Evolutionary conservation across 78 protist species (phyloP).

Genomic region (Cavenderia fasciculata): DNA sequence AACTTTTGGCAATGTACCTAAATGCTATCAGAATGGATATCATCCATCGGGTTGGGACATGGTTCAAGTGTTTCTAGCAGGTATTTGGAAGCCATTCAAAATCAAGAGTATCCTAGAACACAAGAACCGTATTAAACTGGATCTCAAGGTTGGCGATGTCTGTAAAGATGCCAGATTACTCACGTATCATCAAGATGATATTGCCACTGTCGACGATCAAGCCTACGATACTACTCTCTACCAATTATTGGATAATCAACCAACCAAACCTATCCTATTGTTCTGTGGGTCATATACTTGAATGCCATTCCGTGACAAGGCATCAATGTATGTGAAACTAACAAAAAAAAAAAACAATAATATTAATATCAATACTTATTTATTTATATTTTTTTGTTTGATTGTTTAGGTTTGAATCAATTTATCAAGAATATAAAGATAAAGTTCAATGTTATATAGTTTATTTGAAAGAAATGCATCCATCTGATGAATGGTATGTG

Average conservation of each 20-base stretch:
- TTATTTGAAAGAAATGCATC: slow-evolving; percentile 61
- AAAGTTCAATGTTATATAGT: slow-evolving; percentile 19
- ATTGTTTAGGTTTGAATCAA: too few relatives aligned
- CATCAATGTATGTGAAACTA: too few relatives aligned
- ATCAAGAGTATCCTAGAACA: not conserved
- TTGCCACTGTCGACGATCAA: too few relatives aligned
- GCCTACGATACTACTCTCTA: slow-evolving; percentile 7
- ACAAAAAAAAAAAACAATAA: too few relatives aligned
- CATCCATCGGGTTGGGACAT: slow-evolving; percentile 39
- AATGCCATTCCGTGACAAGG: slow-evolving; percentile 68
- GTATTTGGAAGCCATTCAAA: slow-evolving; percentile 53
- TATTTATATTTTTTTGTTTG: too few relatives aligned
- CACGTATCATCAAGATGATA: not conserved
- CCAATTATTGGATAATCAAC: not conserved
- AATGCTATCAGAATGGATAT: slow-evolving; percentile 31
- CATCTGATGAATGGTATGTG: slow-evolving; percentile 62
- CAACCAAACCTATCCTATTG: slow-evolving; percentile 10
- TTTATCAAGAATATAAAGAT: slow-evolving; percentile 1
- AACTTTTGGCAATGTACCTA: not conserved
- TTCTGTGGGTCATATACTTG: slow-evolving; percentile 61
- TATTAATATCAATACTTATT: too few relatives aligned
- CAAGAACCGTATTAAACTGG: not conserved
- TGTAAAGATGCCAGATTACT: slow-evolving; percentile 41
- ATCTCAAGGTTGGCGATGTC: not conserved
- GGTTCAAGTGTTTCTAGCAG: slow-evolving; percentile 27